phyloP scores from a whole-genome alignment of 2,329 filamentous ascomycete genomes.

The Apiospora arundinis region DNA sequence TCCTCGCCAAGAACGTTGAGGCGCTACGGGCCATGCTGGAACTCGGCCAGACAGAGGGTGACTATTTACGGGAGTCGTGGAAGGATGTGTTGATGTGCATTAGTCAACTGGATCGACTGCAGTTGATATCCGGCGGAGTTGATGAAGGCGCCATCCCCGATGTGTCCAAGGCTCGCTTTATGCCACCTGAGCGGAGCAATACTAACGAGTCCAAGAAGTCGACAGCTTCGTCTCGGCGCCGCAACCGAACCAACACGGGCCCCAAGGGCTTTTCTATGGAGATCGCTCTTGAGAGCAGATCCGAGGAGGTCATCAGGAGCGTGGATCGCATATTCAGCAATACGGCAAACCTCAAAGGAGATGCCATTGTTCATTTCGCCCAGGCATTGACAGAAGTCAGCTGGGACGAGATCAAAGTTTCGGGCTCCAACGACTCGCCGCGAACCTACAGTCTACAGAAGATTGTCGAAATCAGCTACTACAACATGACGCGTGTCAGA shows the following conservation, averaged over 20 bases:
- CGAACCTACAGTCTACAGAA: constrained; percentile 98
- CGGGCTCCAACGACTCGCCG: constrained; percentile 92
- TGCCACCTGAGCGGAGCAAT: constrained; percentile 63
- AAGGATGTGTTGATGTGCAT: constrained; percentile 94
- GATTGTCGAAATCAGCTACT: constrained; percentile 97
- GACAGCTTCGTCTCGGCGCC: constrained; percentile 61
- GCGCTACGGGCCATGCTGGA: constrained; percentile 91
- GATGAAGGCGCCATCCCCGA: constrained; percentile 93
- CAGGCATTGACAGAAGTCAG: constrained; percentile 92
- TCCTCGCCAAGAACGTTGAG: constrained; percentile 95
- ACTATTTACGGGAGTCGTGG: constrained; percentile 89
- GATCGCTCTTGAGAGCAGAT: constrained; percentile 89
- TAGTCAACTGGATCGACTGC: constrained; percentile 92
- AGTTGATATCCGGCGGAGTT: constrained; percentile 92
- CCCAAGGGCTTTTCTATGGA: constrained; percentile 75
- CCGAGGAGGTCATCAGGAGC: constrained; percentile 88
- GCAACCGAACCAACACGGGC: constrained; percentile 60
- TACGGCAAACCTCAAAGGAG: constrained; percentile 89
- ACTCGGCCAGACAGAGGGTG: constrained; percentile 90
- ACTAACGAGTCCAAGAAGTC: constrained; percentile 69
- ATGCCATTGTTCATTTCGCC: constrained; percentile 95
- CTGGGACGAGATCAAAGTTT: constrained; percentile 99
- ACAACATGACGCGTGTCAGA: constrained; percentile 98
- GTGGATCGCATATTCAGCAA: constrained; percentile 98
- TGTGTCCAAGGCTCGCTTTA: constrained; percentile 81